Evolutionary conservation across 148 eudicot species (phyloP).

Genomic region (Vaccinium myrtillus): DNA sequence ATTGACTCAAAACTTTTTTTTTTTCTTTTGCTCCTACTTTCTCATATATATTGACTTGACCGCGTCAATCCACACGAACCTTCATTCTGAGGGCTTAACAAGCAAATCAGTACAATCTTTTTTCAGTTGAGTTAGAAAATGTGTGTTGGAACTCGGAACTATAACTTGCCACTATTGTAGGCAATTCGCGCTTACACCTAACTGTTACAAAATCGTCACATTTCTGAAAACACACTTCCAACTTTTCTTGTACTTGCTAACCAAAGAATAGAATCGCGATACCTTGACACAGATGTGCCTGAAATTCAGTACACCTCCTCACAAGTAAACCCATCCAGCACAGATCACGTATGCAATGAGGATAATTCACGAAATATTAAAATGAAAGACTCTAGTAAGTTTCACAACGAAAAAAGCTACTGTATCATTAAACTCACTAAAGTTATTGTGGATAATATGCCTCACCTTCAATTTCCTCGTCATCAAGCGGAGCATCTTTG

Average conservation of each 20-base stretch:
- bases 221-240: background rate
- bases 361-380: background rate
- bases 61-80: background rate
- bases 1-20: background rate
- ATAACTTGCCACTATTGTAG: background rate
- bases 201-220: background rate
- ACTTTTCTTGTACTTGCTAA: background rate
- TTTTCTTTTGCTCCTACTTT: too few species aligned
- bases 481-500: conserved; percentile 92
- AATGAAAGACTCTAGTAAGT: background rate
- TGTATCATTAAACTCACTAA: background rate
- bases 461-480: conserved; percentile 85
- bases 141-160: background rate
- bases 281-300: background rate
- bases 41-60: background rate
- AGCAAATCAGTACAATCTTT: background rate
- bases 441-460: conserved; percentile 5
- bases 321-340: background rate
- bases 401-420: background rate
- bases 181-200: background rate
- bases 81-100: background rate
- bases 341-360: background rate
- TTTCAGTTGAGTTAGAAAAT: background rate
- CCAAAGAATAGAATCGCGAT: background rate
- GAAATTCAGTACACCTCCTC: background rate